A percentile compares a stretch with the other conserved stretches of the same genome.
Evolutionary conservation across 202 grass and related monocot species (phyloP).

Genomic region (Panicum hallii): DNA sequence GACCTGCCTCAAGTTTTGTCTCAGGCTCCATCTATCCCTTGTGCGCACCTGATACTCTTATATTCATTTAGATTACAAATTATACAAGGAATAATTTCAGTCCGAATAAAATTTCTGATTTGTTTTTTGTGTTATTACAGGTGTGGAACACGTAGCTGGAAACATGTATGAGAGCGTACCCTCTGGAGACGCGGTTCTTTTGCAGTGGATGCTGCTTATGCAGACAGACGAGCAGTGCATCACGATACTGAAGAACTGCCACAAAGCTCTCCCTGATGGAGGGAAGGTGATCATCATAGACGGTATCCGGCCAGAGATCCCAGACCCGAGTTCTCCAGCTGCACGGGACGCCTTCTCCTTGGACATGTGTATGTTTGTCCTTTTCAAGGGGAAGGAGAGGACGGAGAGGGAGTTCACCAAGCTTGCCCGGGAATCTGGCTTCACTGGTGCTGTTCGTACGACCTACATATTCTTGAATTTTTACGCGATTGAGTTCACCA

Average conservation of each 20-base stretch:
- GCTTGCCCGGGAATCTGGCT: background rate
- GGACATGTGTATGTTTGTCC: too few species aligned
- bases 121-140: too few species aligned
- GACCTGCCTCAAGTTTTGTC: conserved; percentile 30
- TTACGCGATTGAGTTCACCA: background rate
- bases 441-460: background rate
- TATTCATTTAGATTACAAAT: too few species aligned
- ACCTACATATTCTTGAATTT: background rate
- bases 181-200: conserved; percentile 48
- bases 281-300: conserved; percentile 50
- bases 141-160: conserved; percentile 37
- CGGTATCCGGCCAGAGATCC: background rate
- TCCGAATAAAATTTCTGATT: too few species aligned
- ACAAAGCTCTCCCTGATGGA: conserved; percentile 1
- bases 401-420: background rate
- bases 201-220: conserved; percentile 1
- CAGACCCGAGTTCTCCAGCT: background rate
- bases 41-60: too few species aligned
- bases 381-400: background rate
- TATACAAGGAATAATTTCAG: too few species aligned
- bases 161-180: conserved; percentile 51
- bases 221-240: background rate
- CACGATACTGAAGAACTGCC: background rate
- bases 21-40: background rate
- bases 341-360: too few species aligned